Base-by-base conservation (phyloP, 2,329 filamentous ascomycete species). In the Paraphaeosphaeria sporulosa region DNA sequence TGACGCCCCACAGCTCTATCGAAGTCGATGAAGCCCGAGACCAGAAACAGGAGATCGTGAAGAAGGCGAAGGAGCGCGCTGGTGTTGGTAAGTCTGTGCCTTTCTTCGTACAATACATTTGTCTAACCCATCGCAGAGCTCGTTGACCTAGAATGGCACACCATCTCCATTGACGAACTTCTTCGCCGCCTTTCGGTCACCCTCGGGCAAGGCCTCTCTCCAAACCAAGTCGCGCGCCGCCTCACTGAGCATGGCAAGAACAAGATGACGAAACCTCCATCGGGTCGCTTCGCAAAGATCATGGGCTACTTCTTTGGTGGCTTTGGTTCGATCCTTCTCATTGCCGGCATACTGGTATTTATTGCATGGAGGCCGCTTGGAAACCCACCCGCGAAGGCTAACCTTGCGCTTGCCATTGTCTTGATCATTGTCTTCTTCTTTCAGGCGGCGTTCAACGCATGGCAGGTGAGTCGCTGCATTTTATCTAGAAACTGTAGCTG, bases 361-460 rank as follows among this genome's bases (percentile, higher is more conserved):
- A 79, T 94, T 59, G 87, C 90, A 2, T 94, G 90, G 90, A 89
- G 86, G 64, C 91, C 91, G 0, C 84, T 94, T 0, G 90, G 90
- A 4, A 71, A 90, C 10, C 90, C 90, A n/a, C 90, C 91, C 2
- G 84, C 88, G 0, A 68, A 85, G 15, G 90, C 91, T 7, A 94
- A 94, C 71, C 74, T 87, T 40, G 91, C 90, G 0, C 82, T 94
- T 25, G 91, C 88, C 0, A 91, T 92, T 68, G 90, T 94, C 2
- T 79, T 94, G 6, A 74, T 89, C 1, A 84, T 87, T 6, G 90
- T 94, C 8, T 94, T 90, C 89, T 62, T 82, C 53, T 76, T 80
- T n/a, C 81, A 84, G 58, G 82, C 82, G 12, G 73, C 71, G 1
- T 83, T 84, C 63, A 85, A 81, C 2, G 93, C 93, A 78, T 82